phyloP scores from a whole-genome alignment of 306 rosid species.

The Echinosophora koreensis region DNA sequence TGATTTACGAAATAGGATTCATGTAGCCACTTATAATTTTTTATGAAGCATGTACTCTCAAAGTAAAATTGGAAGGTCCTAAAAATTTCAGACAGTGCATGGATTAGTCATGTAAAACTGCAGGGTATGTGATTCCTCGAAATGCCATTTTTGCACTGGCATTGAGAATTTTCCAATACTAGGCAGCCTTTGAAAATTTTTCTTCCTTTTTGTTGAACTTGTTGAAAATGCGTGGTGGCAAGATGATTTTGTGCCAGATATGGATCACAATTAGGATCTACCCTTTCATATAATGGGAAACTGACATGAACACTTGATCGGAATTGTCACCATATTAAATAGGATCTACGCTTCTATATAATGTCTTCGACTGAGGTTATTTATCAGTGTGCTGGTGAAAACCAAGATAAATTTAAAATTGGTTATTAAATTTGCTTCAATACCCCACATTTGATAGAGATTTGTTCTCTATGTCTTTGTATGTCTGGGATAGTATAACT shows the following conservation, averaged over 20 bases:
- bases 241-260: not conserved
- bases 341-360: not conserved
- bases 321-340: slow-evolving; percentile 9
- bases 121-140: not conserved
- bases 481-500: slow-evolving; percentile 5
- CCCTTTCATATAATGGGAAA: not conserved
- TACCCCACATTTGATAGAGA: not conserved
- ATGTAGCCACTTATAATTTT: slow-evolving; percentile 1
- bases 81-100: not conserved
- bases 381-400: not conserved
- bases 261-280: not conserved
- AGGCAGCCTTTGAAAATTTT: not conserved
- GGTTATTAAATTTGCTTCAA: not conserved
- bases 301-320: not conserved
- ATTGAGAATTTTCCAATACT: slow-evolving; percentile 3
- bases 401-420: slow-evolving; percentile 2
- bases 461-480: not conserved
- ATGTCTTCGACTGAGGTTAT: not conserved
- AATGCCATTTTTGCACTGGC: slow-evolving; percentile 6
- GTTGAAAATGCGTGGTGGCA: not conserved
- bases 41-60: not conserved
- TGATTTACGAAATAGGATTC: slow-evolving; percentile 3
- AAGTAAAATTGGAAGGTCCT: slow-evolving; percentile 3
- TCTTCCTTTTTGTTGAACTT: slow-evolving; percentile 9
- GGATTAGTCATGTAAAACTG: slow-evolving; percentile 6